phyloP scores from a whole-genome alignment of 345 rosid species.

The Xanthoceras sorbifolium region DNA sequence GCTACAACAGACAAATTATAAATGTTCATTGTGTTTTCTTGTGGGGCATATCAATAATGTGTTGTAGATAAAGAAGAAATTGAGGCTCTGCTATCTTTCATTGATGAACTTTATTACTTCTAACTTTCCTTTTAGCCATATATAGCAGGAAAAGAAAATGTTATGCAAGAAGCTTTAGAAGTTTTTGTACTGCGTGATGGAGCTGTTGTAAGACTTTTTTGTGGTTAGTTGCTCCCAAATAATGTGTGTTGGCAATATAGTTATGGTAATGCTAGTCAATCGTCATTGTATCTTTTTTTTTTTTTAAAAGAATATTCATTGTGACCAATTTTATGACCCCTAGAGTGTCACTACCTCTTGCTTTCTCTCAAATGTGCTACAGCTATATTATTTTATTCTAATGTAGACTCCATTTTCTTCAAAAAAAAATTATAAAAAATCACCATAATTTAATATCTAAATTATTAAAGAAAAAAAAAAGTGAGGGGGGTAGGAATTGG shows the following conservation, averaged over 20 bases:
- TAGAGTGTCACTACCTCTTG: too few relatives aligned
- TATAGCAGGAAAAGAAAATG: neutral
- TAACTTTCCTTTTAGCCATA: neutral
- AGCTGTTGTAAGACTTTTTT: neutral
- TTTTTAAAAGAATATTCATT: too few relatives aligned
- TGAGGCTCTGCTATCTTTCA: neutral
- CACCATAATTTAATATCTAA: too few relatives aligned
- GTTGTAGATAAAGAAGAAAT: neutral
- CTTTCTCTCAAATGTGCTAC: too few relatives aligned
- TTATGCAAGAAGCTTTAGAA: conserved; percentile 12
- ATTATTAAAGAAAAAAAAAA: too few relatives aligned
- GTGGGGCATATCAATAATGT: conserved; percentile 11
- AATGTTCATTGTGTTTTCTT: conserved; percentile 4
- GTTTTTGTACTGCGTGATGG: conserved; percentile 4
- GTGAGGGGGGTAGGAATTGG: too few relatives aligned
- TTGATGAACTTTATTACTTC: conserved; percentile 2
- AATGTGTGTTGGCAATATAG: neutral
- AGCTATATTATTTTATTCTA: too few relatives aligned
- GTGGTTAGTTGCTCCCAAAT: neutral
- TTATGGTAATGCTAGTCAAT: neutral
- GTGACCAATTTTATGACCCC: too few relatives aligned
- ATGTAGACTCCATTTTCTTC: too few relatives aligned
- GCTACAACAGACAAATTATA: neutral
- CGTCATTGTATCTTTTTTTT: neutral
- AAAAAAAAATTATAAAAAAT: too few relatives aligned